These are phyloP conservation scores for Chlorella variabilis DNA, from an alignment of 163 green algal species.

Conservation along the genomic window DNA sequence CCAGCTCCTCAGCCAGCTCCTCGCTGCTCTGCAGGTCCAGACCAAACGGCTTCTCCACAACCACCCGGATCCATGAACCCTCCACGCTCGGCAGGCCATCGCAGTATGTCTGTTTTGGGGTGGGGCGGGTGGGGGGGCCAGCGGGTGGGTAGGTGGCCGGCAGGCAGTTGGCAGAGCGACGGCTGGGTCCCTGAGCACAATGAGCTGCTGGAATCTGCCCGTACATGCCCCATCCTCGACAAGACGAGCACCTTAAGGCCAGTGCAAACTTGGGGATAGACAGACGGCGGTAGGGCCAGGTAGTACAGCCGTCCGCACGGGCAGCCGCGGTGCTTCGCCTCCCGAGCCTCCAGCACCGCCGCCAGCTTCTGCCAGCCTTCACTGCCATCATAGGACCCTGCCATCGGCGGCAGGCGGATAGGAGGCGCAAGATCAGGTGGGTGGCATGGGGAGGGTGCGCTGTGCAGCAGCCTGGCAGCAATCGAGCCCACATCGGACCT, in stretches of 20 bases:
- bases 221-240: no score
- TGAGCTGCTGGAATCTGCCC: no score
- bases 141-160: no score
- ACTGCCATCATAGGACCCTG: conserved; percentile 61
- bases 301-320: conserved; percentile 92
- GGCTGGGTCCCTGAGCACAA: no score
- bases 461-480: no score
- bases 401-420: no score
- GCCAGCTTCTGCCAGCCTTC: conserved; percentile 65
- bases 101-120: conserved; percentile 30
- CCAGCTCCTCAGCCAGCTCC: conserved; percentile 80
- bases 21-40: conserved; percentile 86
- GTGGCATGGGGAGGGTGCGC: no score
- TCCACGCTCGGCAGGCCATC: conserved; percentile 9
- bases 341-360: conserved; percentile 41
- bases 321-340: conserved; percentile 33
- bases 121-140: no score
- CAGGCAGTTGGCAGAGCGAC: no score
- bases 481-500: no score
- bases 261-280: conserved; percentile 86
- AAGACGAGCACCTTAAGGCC: conserved; percentile 60
- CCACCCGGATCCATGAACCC: conserved; percentile 77
- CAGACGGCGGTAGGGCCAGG: conserved; percentile 92
- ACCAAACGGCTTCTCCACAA: conserved; percentile 98
- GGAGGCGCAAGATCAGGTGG: no score